Evolutionary conservation across 1,284 basidiomycete genomes (phyloP).

Genomic region (Xerocomus amazonicus): DNA sequence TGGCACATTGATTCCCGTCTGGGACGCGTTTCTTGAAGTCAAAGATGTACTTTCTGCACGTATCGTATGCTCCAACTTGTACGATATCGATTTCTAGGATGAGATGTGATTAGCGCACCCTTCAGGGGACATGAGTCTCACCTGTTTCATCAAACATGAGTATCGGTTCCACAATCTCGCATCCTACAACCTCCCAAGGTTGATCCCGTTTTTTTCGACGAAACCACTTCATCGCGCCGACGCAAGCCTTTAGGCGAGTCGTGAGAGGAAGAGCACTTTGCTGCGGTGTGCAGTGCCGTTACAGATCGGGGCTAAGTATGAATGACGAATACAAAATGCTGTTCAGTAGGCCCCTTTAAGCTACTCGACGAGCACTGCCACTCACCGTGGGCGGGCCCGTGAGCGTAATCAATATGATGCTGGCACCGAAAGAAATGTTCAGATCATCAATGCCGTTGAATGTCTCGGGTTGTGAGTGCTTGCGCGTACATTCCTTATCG

Average conservation of each 20-base stretch:
- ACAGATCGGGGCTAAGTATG: conserved; percentile 10
- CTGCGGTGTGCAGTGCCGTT: conserved; percentile 22
- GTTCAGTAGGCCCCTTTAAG: conserved; percentile 11
- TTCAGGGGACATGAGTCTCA: conserved; percentile 37
- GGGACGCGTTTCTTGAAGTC: conserved; percentile 48
- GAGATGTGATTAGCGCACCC: conserved; percentile 4
- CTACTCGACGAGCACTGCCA: conserved; percentile 21
- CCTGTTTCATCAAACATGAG: conserved; percentile 62
- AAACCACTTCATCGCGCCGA: conserved; percentile 35
- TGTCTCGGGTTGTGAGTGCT: neutral
- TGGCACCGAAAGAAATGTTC: neutral
- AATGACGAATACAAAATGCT: conserved; percentile 11
- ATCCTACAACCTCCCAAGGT: conserved; percentile 76
- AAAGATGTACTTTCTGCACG: conserved; percentile 60
- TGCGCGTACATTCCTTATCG: neutral
- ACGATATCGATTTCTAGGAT: conserved; percentile 57
- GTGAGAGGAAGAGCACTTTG: conserved; percentile 12
- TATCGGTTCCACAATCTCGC: conserved; percentile 58
- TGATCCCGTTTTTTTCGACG: conserved; percentile 51
- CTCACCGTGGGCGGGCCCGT: neutral
- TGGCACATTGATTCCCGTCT: conserved; percentile 39
- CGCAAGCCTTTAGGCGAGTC: conserved; percentile 10
- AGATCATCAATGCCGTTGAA: neutral
- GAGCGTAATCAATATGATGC: conserved; percentile 1
- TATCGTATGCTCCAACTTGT: conserved; percentile 47